phyloP scores from a whole-genome alignment of 441 rosid species.

The Pelargonium fulgidum region DNA sequence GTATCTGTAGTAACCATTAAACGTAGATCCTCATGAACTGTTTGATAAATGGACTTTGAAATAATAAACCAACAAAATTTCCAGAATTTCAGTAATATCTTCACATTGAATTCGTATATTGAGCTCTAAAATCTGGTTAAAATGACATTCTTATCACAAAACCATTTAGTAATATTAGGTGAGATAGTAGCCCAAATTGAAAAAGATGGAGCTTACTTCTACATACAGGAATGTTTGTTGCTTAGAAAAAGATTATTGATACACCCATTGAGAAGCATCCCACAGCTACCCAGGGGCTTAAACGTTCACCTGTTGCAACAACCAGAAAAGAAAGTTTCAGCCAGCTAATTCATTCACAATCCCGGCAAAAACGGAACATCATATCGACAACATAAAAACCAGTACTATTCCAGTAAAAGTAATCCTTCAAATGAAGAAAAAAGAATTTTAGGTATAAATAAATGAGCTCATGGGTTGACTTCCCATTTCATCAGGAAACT shows the following conservation, averaged over 20 bases:
- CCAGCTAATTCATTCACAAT: neutral
- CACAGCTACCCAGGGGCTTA: slow-evolving; percentile 2
- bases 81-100: slow-evolving; percentile 4
- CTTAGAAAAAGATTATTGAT: slow-evolving; percentile 3
- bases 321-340: slow-evolving; percentile 2
- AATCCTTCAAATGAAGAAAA: too few relatives aligned
- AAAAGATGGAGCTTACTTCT: slow-evolving; percentile 23
- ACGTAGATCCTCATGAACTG: neutral
- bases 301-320: slow-evolving; percentile 18
- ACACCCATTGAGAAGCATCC: slow-evolving; percentile 6
- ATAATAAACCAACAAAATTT: slow-evolving; percentile 8
- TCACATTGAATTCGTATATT: slow-evolving; percentile 15
- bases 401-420: neutral
- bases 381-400: neutral
- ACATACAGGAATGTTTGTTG: slow-evolving; percentile 14
- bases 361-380: neutral
- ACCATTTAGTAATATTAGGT: slow-evolving; percentile 11
- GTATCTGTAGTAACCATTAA: neutral
- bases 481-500: too few relatives aligned
- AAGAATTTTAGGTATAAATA: too few relatives aligned
- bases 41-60: neutral
- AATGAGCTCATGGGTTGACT: too few relatives aligned
- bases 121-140: slow-evolving; percentile 17
- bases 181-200: slow-evolving; percentile 14
- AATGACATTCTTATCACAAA: slow-evolving; percentile 16